Base-by-base conservation (phyloP, 1,139 yeast species). In the Nematodospora anomalae region DNA sequence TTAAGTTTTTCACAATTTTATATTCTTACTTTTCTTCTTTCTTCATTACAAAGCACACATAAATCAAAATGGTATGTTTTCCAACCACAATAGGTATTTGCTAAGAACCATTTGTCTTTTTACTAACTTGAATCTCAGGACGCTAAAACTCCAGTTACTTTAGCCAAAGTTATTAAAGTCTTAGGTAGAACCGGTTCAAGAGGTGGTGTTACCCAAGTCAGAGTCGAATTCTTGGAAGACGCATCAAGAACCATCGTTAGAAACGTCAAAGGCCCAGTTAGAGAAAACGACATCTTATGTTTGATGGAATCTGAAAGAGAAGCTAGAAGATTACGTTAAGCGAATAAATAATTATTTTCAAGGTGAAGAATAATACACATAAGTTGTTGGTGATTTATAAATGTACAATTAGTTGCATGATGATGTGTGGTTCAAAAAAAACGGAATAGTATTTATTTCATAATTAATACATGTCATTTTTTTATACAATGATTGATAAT, bases 121-220 rank as follows among this genome's bases (percentile, higher is more conserved):
- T 26, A 23, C 31, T 26, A 26, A 30, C 31, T 7, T 12, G 4
- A 32, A 13, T 21, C 21, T n/a, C 25, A 71, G 90, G 92, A 83
- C 74, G 74, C 88, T 67, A 84, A 84, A 75, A 83, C 92, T 74
- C 96, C 96, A 73, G 97, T 90, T 67, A 92, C 96, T 78, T 87
- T 92, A 76, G 98, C 97, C 73, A 90, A 89, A 81, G 97, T 92
- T 71, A 89, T 87, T 79, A 92, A 92, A 82, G 97, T 92, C 74
- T 83, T 92, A 75, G 97, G 97, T 73, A 89, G 97, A 80, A 90
- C 97, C 83, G 97, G 97, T 71, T 90, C 97, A 71, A 90, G 97
- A 81, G 98, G 98, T 84, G 97, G 97, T 84, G 98, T 92, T 76
- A 92, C 97, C 76, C 98, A 92, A 79, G 97, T 92, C 73, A 90